Evolutionary conservation across 2,329 filamentous ascomycete species (phyloP), one percentile per base, ranked within the genome.

Genomic region (Lecanosticta acicola): DNA sequence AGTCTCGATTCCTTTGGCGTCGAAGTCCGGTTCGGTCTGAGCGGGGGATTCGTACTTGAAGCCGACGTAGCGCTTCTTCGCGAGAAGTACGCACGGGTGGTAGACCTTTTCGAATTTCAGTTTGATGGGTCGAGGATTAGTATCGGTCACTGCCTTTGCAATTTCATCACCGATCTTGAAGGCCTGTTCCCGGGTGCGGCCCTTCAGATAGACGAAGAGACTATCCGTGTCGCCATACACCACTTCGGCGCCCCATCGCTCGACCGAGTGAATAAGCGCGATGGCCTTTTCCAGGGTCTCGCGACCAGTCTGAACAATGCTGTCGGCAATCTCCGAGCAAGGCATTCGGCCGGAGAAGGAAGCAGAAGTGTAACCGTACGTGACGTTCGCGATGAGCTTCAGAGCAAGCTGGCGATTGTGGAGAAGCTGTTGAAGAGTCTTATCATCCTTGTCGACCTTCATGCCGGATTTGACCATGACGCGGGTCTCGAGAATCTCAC

Each of bases 101-200:
- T 98, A 98, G 1, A 98, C 91, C 59, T 98, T 98, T 65, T 98
- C 93, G 57, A 98, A 96, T 64, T 97, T 97, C 53, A 98, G 83
- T 68, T 95, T 97, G 56, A 98, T 75, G 0, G 93, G 93, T 1
- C 84, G 80, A 2, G 93, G 94, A 60, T 96, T 98, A 72, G 86
- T 84, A 44, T 87, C 79, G 0, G 93, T 97, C 46, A 98, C 81
- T 11, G 84, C 83, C 59, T 85, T 80, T 26, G 90, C 85, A 50
- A 98, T 98, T 62, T 97, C 91, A 56, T 90, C 81, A 21, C 93
- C 94, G 43, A 98, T 89, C 44, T 84, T 78, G 66, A 98, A 98
- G 0, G 94, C 94, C 64, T 97, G 81, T 16, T 88, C 86, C 43
- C 81, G 83, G 0, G 87, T 94, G 39, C 88, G 82, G 3, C 91